Conservation (phyloP, 2,329 filamentous ascomycete genomes). For the Aureobasidium subglaciale region DNA sequence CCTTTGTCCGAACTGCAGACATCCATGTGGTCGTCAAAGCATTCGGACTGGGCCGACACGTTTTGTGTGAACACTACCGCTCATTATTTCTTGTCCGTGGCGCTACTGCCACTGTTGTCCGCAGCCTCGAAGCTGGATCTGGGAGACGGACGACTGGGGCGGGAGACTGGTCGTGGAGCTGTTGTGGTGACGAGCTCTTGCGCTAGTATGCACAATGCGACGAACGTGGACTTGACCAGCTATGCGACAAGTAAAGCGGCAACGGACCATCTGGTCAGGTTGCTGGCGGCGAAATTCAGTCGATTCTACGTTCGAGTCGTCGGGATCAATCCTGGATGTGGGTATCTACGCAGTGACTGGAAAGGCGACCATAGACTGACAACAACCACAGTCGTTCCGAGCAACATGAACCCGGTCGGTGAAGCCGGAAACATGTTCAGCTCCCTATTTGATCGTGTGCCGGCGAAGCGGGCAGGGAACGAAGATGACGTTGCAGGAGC, state of each 20-base stretch:
- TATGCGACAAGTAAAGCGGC: slow-evolving; percentile 48
- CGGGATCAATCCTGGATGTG: slow-evolving; percentile 41
- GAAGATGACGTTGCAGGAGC: slow-evolving; percentile 38
- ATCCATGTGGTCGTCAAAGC: slow-evolving; percentile 41
- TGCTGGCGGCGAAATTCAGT: slow-evolving; percentile 44
- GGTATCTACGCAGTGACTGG: neutral
- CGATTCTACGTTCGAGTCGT: slow-evolving; percentile 38
- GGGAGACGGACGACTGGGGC: slow-evolving; percentile 24
- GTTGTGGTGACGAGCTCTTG: slow-evolving; percentile 46
- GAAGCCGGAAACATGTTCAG: slow-evolving; percentile 36
- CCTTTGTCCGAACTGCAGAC: slow-evolving; percentile 37
- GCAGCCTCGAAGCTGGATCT: slow-evolving; percentile 31
- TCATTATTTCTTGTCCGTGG: slow-evolving; percentile 45
- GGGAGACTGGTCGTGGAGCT: slow-evolving; percentile 39
- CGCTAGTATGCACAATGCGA: slow-evolving; percentile 47
- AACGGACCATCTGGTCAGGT: slow-evolving; percentile 44
- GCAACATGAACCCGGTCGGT: slow-evolving; percentile 39
- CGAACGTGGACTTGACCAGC: slow-evolving; percentile 47
- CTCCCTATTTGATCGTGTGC: slow-evolving; percentile 31
- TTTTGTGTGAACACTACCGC: slow-evolving; percentile 45
- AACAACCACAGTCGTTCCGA: slow-evolving; percentile 33
- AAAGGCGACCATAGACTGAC: neutral
- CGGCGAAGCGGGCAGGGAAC: slow-evolving; percentile 31
- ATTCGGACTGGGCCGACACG: slow-evolving; percentile 40
- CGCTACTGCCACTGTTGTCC: slow-evolving; percentile 38